A percentile compares a stretch with the other conserved stretches of the same genome.
phyloP scores from a whole-genome alignment of 2,329 filamentous ascomycete species.

The Pseudopithomyces chartarum region DNA sequence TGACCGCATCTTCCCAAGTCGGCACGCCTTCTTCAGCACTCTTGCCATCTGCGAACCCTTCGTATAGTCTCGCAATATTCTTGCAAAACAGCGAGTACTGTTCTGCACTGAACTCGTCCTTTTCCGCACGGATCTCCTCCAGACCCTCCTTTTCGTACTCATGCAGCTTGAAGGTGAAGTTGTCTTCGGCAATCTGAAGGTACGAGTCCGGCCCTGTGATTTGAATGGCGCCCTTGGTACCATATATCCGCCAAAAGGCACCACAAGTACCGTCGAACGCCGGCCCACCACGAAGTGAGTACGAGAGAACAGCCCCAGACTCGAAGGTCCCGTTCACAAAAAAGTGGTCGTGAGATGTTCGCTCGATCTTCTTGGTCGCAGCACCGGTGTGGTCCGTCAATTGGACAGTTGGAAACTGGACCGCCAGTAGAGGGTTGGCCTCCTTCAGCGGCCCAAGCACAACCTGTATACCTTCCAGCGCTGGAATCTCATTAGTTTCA shows the following conservation, averaged over 20 bases:
- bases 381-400: slow-evolving; percentile 24
- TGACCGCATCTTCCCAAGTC: slow-evolving; percentile 13
- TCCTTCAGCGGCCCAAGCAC: slow-evolving; percentile 53
- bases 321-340: slow-evolving; percentile 47
- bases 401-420: slow-evolving; percentile 50
- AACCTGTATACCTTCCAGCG: slow-evolving; percentile 53
- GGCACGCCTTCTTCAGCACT: slow-evolving; percentile 14
- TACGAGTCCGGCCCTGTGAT: slow-evolving; percentile 34
- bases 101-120: slow-evolving; percentile 54
- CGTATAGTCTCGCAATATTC: slow-evolving; percentile 61
- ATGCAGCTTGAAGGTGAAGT: slow-evolving; percentile 55
- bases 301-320: slow-evolving; percentile 19
- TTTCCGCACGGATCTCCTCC: slow-evolving; percentile 49
- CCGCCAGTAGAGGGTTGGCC: slow-evolving; percentile 49
- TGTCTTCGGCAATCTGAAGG: slow-evolving; percentile 39
- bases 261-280: slow-evolving; percentile 55
- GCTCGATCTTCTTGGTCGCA: slow-evolving; percentile 40
- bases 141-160: slow-evolving; percentile 55
- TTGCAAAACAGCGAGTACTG: slow-evolving; percentile 46
- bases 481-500: slow-evolving; percentile 12
- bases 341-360: slow-evolving; percentile 54
- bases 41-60: slow-evolving; percentile 53
- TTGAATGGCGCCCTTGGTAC: slow-evolving; percentile 47
- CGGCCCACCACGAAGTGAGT: slow-evolving; percentile 55
- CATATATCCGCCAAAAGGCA: slow-evolving; percentile 57